Conservation (phyloP, 768 basidiomycete species). For the Sistotremastrum suecicum region DNA sequence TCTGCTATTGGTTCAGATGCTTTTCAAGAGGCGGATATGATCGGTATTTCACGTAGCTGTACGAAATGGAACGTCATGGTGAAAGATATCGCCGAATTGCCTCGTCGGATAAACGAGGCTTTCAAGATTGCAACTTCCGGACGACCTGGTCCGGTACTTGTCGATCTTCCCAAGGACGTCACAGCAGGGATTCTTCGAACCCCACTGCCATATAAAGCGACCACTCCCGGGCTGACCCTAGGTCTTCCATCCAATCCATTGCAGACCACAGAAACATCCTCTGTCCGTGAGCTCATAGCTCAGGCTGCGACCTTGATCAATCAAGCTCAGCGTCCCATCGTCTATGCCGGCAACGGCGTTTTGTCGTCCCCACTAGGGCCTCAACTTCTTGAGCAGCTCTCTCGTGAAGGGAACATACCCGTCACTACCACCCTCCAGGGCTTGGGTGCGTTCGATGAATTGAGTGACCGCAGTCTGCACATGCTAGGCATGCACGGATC, state of each 20-base stretch:
- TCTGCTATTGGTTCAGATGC: conserved; percentile 98
- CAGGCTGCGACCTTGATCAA: conserved; percentile 89
- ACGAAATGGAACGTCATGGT: conserved; percentile 99
- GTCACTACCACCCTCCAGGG: conserved; percentile 96
- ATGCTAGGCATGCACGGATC: conserved; percentile 99
- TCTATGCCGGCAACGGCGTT: conserved; percentile 89
- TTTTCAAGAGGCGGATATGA: conserved; percentile 95
- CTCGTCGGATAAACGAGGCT: conserved; percentile 92
- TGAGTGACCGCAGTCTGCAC: conserved; percentile 70
- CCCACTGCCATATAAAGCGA: conserved; percentile 73
- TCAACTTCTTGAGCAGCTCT: conserved; percentile 60
- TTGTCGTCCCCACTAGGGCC: conserved; percentile 75
- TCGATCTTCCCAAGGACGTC: conserved; percentile 98
- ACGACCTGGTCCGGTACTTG: conserved; percentile 92
- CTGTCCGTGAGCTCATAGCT: conserved; percentile 52
- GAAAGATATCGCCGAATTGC: conserved; percentile 90
- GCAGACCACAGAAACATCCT: conserved; percentile 33
- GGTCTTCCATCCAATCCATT: conserved; percentile 68
- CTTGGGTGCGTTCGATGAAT: conserved; percentile 91
- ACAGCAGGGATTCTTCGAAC: conserved; percentile 84
- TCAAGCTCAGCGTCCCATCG: conserved; percentile 75
- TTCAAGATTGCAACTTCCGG: conserved; percentile 99
- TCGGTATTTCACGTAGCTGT: conserved; percentile 93
- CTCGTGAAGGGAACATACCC: conserved; percentile 83
- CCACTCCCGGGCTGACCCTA: conserved; percentile 65